These are phyloP conservation scores for Fragaria vesca DNA, from an alignment of 306 rosid genomes.

Conservation along the genomic window DNA sequence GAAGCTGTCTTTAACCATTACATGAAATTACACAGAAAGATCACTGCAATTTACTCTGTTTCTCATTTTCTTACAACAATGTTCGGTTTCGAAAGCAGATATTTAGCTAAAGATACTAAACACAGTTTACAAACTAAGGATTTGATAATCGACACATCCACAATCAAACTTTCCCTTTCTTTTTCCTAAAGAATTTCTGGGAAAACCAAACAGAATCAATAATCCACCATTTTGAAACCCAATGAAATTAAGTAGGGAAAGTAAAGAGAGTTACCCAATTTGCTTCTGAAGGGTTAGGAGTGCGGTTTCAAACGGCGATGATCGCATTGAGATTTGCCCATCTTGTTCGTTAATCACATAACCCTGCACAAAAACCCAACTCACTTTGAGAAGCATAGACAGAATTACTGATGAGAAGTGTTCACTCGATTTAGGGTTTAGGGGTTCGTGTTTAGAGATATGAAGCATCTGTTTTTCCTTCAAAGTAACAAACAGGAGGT, in stretches of 20 bases:
- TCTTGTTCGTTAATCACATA: constrained; percentile 8
- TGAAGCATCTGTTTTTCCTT: background rate
- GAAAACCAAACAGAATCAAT: background rate
- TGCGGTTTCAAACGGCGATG: constrained; percentile 49
- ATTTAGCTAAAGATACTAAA: background rate
- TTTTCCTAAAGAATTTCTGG: background rate
- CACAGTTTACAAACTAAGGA: background rate
- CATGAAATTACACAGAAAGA: background rate
- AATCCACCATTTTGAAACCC: background rate
- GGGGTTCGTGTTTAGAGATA: background rate
- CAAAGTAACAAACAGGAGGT: background rate
- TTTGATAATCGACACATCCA: background rate
- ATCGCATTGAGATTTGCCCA: constrained; percentile 12
- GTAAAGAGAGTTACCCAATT: constrained; percentile 30
- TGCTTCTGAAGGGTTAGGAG: constrained; percentile 60
- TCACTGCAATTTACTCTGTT: background rate
- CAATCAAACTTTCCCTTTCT: background rate
- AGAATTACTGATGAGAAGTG: background rate
- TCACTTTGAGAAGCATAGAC: background rate
- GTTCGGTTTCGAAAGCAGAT: background rate
- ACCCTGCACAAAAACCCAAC: constrained; percentile 28
- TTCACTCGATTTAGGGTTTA: background rate
- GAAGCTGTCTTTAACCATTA: background rate
- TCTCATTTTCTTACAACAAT: background rate
- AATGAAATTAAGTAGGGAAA: background rate